These are phyloP conservation scores for Panicum hallii DNA, from an alignment of 202 grass and related monocot species.

Conservation along the genomic window DNA sequence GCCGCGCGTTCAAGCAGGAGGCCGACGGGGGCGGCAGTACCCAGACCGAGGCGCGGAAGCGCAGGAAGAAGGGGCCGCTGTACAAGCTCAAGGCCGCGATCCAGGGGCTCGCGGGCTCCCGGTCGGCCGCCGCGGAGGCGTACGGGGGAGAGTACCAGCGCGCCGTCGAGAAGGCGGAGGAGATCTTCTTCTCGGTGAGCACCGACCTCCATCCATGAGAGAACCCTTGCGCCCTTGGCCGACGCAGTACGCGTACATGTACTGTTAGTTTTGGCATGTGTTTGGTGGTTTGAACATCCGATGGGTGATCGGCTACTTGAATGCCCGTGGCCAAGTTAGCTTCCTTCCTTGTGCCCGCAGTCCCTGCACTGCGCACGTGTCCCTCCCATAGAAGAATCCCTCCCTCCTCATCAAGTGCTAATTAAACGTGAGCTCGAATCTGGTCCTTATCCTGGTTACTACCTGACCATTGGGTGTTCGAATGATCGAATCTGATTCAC, in stretches of 20 bases:
- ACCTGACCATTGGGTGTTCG: background rate
- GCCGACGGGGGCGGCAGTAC: slow-evolving; percentile 20
- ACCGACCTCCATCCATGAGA: background rate
- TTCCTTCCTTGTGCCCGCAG: background rate
- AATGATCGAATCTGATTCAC: background rate
- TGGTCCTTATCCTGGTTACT: background rate
- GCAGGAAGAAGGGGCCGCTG: slow-evolving; percentile 85
- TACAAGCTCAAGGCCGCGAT: slow-evolving; percentile 88
- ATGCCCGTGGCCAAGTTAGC: background rate
- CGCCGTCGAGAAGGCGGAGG: slow-evolving; percentile 90
- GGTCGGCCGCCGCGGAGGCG: slow-evolving; percentile 45
- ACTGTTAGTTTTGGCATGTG: background rate
- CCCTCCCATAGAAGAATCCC: background rate
- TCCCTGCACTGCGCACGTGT: background rate
- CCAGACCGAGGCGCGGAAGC: slow-evolving; percentile 44
- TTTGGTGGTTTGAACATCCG: background rate
- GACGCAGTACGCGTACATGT: too few relatives aligned
- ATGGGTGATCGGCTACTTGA: background rate
- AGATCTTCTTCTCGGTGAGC: slow-evolving; percentile 95
- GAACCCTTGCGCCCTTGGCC: background rate
- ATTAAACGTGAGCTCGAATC: background rate
- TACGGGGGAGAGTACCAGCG: slow-evolving; percentile 72
- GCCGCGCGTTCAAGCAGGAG: slow-evolving; percentile 65
- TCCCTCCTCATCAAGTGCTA: background rate
- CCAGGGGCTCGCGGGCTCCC: slow-evolving; percentile 68